Evolutionary conservation across 768 basidiomycete species (phyloP).

Genomic region (Podaxis sp.): DNA sequence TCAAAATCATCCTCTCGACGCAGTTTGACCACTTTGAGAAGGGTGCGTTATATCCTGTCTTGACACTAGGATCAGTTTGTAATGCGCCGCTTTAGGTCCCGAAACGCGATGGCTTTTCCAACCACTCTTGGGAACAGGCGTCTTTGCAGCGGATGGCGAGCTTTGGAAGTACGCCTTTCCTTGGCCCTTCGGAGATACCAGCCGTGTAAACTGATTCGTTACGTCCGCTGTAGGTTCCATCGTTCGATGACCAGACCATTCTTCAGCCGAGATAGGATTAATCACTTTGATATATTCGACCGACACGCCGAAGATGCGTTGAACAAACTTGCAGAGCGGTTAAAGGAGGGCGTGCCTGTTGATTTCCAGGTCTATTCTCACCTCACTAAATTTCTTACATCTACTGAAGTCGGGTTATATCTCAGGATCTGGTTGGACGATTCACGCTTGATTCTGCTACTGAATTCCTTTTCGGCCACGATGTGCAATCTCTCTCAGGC

Average conservation of each 20-base stretch:
- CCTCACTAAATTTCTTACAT: neutral
- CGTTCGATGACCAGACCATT: constrained; percentile 68
- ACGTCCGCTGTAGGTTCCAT: constrained; percentile 38
- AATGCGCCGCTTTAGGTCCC: constrained; percentile 20
- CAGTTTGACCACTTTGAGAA: constrained; percentile 40
- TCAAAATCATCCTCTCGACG: constrained; percentile 39
- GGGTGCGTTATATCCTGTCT: constrained; percentile 18
- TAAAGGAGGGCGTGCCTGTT: constrained; percentile 44
- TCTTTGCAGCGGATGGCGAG: constrained; percentile 58
- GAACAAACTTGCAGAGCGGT: constrained; percentile 39
- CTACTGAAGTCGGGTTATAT: neutral
- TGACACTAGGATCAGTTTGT: neutral
- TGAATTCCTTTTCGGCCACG: constrained; percentile 53
- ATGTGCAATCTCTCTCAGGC: constrained; percentile 31
- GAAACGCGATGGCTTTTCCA: constrained; percentile 20
- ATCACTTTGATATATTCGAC: constrained; percentile 61
- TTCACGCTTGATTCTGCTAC: constrained; percentile 65
- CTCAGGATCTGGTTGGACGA: constrained; percentile 38
- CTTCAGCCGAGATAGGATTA: constrained; percentile 58
- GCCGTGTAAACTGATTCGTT: neutral
- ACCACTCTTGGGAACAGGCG: constrained; percentile 43
- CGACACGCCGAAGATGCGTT: constrained; percentile 50
- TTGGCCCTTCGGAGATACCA: neutral
- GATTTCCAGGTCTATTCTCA: constrained; percentile 52
- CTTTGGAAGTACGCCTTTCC: constrained; percentile 53